Conservation (phyloP, 192 early-diverging fungal species). For the Coemansia sp. region DNA sequence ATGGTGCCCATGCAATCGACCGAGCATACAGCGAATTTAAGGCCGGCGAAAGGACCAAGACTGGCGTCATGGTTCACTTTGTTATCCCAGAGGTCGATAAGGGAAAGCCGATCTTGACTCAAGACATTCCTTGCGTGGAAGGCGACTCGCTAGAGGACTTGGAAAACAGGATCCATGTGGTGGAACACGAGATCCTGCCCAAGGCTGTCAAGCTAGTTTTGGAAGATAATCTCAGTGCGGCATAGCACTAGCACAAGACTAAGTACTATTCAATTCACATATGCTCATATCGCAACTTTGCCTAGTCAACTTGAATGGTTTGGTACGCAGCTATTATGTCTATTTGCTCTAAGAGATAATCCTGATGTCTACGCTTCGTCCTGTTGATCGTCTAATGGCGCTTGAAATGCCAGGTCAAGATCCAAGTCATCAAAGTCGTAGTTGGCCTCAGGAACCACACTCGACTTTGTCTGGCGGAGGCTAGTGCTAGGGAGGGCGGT, state of each 20-base stretch:
- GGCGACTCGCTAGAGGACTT: conserved; percentile 78
- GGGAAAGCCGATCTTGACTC: conserved; percentile 82
- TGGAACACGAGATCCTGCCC: conserved; percentile 88
- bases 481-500: conserved; percentile 13
- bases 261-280: background rate
- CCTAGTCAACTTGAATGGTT: background rate
- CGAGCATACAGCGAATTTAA: conserved; percentile 87
- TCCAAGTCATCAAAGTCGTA: conserved; percentile 42
- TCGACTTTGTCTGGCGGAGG: conserved; percentile 18
- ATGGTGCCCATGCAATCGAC: conserved; percentile 96
- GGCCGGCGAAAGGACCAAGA: conserved; percentile 69
- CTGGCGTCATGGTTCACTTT: conserved; percentile 91
- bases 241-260: background rate
- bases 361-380: background rate
- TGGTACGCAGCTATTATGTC: background rate
- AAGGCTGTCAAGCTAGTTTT: conserved; percentile 61
- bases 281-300: background rate
- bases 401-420: conserved; percentile 24
- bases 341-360: background rate
- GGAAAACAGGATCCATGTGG: conserved; percentile 85
- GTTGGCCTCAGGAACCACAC: conserved; percentile 30
- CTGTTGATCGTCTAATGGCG: background rate
- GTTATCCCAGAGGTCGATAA: conserved; percentile 96
- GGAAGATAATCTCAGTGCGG: background rate
- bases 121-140: conserved; percentile 73